These are phyloP conservation scores for Colletotrichum gloeosporioides DNA, from an alignment of 2,329 filamentous ascomycete genomes.

Conservation along the genomic window DNA sequence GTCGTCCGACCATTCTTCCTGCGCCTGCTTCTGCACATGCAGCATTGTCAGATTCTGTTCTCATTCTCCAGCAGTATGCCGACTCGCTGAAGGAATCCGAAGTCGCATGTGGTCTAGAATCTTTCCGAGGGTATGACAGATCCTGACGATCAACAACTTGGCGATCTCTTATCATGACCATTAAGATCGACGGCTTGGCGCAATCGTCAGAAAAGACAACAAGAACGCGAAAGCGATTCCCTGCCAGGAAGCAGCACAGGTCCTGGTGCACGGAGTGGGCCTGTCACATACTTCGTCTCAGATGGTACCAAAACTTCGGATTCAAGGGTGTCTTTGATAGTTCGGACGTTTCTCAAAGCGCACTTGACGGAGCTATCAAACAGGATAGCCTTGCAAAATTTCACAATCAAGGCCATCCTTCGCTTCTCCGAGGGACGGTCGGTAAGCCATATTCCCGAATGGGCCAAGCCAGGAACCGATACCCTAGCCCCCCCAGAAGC, in stretches of 20 bases:
- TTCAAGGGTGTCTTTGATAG: neutral
- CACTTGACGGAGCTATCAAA: neutral
- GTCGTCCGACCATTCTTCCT: neutral
- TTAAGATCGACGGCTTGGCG: neutral
- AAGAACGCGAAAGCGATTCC: neutral
- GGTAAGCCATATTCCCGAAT: neutral
- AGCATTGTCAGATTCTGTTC: neutral
- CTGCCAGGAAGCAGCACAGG: neutral
- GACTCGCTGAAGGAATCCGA: neutral
- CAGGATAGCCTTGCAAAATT: neutral
- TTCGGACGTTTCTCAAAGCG: neutral
- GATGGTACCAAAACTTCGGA: neutral
- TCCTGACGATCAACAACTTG: neutral
- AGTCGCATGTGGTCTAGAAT: neutral
- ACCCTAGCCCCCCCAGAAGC: neutral
- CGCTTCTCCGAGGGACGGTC: neutral
- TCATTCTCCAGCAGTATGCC: neutral
- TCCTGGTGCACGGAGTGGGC: neutral
- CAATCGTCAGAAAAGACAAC: neutral
- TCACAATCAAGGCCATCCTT: neutral
- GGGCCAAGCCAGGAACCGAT: neutral
- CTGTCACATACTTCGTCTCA: slow-evolving; percentile 9
- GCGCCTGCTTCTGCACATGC: neutral
- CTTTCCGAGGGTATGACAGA: neutral
- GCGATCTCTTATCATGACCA: neutral